phyloP scores from a whole-genome alignment of 2,329 filamentous ascomycete species.

The Coniochaeta sp. region DNA sequence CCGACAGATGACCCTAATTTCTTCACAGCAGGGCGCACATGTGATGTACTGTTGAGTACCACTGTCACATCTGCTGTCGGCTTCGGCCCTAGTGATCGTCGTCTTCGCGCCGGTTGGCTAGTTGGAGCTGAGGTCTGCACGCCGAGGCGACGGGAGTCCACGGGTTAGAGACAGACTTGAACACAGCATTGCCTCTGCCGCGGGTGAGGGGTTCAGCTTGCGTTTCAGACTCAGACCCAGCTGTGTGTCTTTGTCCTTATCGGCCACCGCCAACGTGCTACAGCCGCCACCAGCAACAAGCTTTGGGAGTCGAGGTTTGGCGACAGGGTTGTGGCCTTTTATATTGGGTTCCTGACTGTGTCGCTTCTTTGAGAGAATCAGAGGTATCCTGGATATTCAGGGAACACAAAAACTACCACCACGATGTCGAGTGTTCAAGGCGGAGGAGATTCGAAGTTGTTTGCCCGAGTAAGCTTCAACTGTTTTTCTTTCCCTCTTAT shows the following conservation, averaged over 20 bases:
- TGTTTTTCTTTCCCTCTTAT: conserved; percentile 2
- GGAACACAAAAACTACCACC: conserved; percentile 9
- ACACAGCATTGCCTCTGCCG: background rate
- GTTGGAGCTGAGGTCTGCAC: background rate
- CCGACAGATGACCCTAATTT: background rate
- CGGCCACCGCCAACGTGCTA: background rate
- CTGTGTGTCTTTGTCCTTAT: background rate
- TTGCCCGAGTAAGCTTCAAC: conserved; percentile 71
- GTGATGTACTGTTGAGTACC: background rate
- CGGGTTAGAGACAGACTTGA: background rate
- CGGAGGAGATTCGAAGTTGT: conserved; percentile 97
- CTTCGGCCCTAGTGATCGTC: background rate
- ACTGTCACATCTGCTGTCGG: background rate
- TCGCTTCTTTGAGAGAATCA: background rate
- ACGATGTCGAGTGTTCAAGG: conserved; percentile 49
- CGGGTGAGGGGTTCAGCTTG: background rate
- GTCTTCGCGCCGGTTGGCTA: background rate
- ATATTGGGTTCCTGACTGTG: background rate
- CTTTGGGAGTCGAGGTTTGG: background rate
- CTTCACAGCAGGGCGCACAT: background rate
- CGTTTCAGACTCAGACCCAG: background rate
- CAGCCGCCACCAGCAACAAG: background rate
- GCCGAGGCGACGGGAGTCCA: background rate
- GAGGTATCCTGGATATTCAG: background rate
- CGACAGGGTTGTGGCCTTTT: background rate